Evolutionary conservation across 768 basidiomycete species (phyloP), one percentile per base, ranked within the genome.

Genomic region (Leccinum olivaceopallidum): DNA sequence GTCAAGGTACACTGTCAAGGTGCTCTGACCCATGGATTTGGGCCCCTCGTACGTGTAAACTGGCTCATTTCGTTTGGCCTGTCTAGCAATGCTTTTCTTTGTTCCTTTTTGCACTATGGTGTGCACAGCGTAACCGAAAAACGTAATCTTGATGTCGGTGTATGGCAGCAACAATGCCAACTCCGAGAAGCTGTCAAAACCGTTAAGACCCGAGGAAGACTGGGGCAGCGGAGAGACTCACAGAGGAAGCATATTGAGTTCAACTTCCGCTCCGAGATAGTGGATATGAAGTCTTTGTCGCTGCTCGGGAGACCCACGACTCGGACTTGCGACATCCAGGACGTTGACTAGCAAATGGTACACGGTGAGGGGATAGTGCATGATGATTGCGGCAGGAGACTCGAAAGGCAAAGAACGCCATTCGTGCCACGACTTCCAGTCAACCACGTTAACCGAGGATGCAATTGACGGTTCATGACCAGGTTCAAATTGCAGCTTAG

Each of bases 381-480:
- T 70, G n/a, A 80, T 69, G 39, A 82, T 70, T 26, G 75, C 78
- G 0, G 78, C 79, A 8, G 79, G 78, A 22, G 80, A 80, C 26
- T 69, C 67, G 42, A 79, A 67, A 37, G 81, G 75, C 22, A 82
- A 65, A 52, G 74, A 71, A 39, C 81, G 76, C 81, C 80, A 81
- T 52, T 73, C 61, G 65, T 81, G 78, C 70, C 79, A 82, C 26
- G 77, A 75, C 34, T 69, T 71, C 81, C 81, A 83, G 59, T 73
- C 77, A 28, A 66, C 63, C 36, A 78, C 65, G 20, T 73, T 69
- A 32, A 57, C 66, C 54, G 71, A 60, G 61, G 72, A 63, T 64
- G 64, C 60, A 13, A 74, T 68, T 34, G 55, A 53, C 2, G 65
- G 72, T 53, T 77, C 74, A 30, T 66, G 60, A 16, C 65, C 67